Percentiles rank a stretch among this genome's conserved stretches.
These are phyloP conservation scores for Entomortierella beljakovae DNA, from an alignment of 192 early-diverging fungal species.

Conservation along the genomic window DNA sequence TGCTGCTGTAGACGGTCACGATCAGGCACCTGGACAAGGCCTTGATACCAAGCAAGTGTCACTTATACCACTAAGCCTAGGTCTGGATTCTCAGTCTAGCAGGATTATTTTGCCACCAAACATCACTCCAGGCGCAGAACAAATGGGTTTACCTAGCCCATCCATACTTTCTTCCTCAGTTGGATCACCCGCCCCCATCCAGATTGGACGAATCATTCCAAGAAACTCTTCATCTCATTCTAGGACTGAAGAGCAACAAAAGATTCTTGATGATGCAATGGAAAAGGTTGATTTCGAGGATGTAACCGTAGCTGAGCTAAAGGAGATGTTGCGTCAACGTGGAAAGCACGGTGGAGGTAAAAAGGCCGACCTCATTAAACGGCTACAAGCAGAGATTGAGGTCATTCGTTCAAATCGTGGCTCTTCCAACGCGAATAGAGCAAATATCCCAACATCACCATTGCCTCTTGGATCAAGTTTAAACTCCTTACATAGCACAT, in stretches of 20 bases:
- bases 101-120: conserved; percentile 26
- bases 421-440: conserved; percentile 12
- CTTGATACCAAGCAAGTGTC: conserved; percentile 5
- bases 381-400: conserved; percentile 71
- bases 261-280: conserved; percentile 70
- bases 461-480: conserved; percentile 22
- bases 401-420: conserved; percentile 57
- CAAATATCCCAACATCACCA: conserved; percentile 5
- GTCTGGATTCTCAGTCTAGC: conserved; percentile 27
- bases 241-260: conserved; percentile 63
- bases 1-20: background rate
- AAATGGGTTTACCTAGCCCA: conserved; percentile 20
- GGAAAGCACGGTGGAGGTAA: conserved; percentile 77
- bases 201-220: conserved; percentile 42
- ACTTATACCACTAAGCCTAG: conserved; percentile 42
- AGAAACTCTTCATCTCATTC: conserved; percentile 32
- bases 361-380: conserved; percentile 76
- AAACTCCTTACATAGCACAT: conserved; percentile 43
- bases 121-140: conserved; percentile 29
- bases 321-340: conserved; percentile 76
- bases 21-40: background rate
- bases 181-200: conserved; percentile 43
- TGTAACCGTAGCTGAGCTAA: conserved; percentile 79
- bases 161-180: conserved; percentile 34
- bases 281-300: conserved; percentile 77